Conservation (phyloP, 2,329 filamentous ascomycete species). For the Orbilia brochopaga region DNA sequence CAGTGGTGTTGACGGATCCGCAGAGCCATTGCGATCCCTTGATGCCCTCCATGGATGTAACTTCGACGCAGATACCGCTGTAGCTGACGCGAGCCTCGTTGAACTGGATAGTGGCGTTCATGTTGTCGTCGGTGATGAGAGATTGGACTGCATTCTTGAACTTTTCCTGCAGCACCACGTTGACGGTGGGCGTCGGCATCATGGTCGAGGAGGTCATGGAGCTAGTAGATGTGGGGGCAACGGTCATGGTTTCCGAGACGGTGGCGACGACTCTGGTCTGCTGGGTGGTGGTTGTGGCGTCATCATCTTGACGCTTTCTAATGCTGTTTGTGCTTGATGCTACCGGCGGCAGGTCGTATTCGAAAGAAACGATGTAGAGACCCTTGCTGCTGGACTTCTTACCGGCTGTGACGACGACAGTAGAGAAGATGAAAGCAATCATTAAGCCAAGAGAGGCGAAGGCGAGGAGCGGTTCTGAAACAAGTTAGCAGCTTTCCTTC, state of each 20-base stretch:
- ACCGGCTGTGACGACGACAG: constrained; percentile 52
- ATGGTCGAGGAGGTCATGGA: constrained; percentile 16
- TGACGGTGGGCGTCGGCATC: constrained; percentile 29
- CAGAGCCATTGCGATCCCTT: constrained; percentile 49
- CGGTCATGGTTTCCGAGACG: constrained; percentile 29
- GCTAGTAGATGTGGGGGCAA: constrained; percentile 20
- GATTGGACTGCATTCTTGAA: constrained; percentile 33
- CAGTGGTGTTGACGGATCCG: constrained; percentile 43
- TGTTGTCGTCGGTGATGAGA: constrained; percentile 41
- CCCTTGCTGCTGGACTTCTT: constrained; percentile 51
- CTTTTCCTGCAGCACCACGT: constrained; percentile 44
- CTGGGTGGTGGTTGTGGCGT: constrained; percentile 25
- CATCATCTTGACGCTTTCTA: constrained; percentile 31
- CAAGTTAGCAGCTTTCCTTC: constrained; percentile 5
- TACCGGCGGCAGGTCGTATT: constrained; percentile 45
- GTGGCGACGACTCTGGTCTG: constrained; percentile 29
- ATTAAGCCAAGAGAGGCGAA: constrained; percentile 52
- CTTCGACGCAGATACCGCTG: constrained; percentile 54
- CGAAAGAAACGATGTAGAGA: constrained; percentile 54
- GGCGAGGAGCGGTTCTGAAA: constrained; percentile 51
- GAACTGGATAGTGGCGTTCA: constrained; percentile 50
- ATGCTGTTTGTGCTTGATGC: constrained; percentile 12
- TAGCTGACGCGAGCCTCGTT: constrained; percentile 53
- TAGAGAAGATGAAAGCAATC: constrained; percentile 53
- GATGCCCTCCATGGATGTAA: constrained; percentile 50